Conservation (phyloP, 768 basidiomycete genomes). For the Gymnopilus junonius region DNA sequence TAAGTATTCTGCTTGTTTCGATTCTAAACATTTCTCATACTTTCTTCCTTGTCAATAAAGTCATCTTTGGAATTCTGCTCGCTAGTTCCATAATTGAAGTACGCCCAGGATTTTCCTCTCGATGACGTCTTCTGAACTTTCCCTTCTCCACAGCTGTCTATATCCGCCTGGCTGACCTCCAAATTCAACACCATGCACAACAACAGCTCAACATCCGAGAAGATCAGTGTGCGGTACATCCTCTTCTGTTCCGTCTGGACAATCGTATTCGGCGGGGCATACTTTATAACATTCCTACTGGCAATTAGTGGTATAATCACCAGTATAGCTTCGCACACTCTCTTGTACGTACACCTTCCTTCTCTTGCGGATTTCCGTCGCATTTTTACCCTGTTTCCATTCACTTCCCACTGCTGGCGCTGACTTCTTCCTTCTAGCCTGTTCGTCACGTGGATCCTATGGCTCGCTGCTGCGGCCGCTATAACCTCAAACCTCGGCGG, state of each 20-base stretch:
- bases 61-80: neutral
- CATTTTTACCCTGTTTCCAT: neutral
- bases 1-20: neutral
- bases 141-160: neutral
- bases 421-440: neutral
- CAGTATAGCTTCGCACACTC: neutral
- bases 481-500: conserved; percentile 16
- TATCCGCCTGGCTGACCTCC: neutral
- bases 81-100: neutral
- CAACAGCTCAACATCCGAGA: neutral
- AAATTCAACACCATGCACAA: neutral
- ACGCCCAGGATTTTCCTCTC: neutral
- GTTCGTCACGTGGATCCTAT: conserved; percentile 18
- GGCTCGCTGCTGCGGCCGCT: conserved; percentile 15
- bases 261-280: neutral
- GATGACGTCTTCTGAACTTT: neutral
- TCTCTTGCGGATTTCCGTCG: neutral
- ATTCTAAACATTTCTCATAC: neutral
- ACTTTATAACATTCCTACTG: neutral
- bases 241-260: neutral
- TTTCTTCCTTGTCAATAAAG: neutral
- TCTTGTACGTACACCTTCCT: neutral
- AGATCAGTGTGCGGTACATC: neutral
- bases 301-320: neutral
- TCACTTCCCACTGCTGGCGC: too few relatives aligned